phyloP scores from a whole-genome alignment of 257 asterid genomes.

The Nicotiana tomentosiformis region DNA sequence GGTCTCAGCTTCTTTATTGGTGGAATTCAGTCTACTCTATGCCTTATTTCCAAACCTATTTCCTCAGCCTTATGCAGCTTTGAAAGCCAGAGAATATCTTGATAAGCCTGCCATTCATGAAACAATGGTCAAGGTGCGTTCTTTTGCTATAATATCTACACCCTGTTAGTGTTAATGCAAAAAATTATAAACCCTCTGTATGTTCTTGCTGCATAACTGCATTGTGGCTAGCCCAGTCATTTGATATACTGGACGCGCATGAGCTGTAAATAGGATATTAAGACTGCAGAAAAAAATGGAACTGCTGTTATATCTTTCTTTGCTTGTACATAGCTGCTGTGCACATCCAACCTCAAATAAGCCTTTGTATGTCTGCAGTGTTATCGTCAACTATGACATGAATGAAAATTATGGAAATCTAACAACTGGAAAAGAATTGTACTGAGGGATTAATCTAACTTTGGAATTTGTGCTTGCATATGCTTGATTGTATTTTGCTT shows the following conservation, averaged over 20 bases:
- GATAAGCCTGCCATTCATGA: slow-evolving; percentile 96
- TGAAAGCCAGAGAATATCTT: slow-evolving; percentile 86
- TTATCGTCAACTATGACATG: not conserved
- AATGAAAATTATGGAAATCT: not conserved
- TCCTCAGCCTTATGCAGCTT: slow-evolving; percentile 79
- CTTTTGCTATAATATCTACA: not conserved
- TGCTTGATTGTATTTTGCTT: not conserved
- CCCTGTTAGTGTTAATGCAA: not conserved
- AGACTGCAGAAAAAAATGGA: not conserved
- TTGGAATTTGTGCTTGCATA: not conserved
- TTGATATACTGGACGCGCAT: not conserved
- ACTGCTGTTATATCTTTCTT: no score
- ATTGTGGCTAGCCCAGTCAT: not conserved
- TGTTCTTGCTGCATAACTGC: not conserved
- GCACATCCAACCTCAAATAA: no score
- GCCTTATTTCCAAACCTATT: not conserved
- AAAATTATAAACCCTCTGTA: not conserved
- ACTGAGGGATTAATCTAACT: not conserved
- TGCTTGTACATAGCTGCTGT: no score
- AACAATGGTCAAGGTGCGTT: slow-evolving; percentile 91
- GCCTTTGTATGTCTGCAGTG: not conserved
- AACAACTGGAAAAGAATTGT: not conserved
- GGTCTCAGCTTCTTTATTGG: not conserved
- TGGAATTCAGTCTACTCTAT: not conserved
- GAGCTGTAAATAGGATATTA: not conserved